These are phyloP conservation scores for Centaurea solstitialis DNA, from an alignment of 129 eudicot species.

Conservation along the genomic window DNA sequence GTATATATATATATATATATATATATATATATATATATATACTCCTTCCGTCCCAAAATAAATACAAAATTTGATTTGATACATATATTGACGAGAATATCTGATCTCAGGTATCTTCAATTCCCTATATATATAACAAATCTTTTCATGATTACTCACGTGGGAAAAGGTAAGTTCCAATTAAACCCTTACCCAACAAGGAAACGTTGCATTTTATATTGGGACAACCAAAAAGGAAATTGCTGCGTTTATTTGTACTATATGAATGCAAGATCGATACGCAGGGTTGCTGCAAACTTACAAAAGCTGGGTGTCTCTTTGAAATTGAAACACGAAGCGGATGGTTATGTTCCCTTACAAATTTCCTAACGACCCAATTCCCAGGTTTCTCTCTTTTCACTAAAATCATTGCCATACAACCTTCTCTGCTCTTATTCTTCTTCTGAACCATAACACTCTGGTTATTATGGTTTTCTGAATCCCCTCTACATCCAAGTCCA, in stretches of 20 bases:
- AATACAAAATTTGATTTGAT: neutral
- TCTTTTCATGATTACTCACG: neutral
- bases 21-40: no score
- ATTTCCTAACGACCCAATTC: conserved; percentile 61
- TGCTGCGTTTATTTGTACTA: neutral
- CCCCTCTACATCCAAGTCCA: conserved; percentile 69
- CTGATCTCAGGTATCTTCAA: neutral
- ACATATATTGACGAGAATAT: neutral
- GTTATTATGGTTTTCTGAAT: conserved; percentile 33
- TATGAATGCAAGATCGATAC: neutral
- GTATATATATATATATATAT: no score
- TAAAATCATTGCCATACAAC: conserved; percentile 61
- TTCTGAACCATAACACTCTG: conserved; percentile 27
- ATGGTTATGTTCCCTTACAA: conserved; percentile 64
- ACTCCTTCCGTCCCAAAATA: neutral
- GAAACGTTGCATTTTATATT: neutral
- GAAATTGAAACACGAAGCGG: conserved; percentile 46
- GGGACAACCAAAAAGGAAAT: conserved; percentile 3
- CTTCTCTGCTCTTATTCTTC: conserved; percentile 46
- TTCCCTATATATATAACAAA: neutral
- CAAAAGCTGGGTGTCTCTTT: conserved; percentile 47
- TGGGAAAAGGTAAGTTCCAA: neutral
- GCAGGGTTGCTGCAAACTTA: conserved; percentile 35
- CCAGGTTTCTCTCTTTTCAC: conserved; percentile 60
- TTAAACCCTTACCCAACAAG: neutral